A percentile compares a stretch with the other conserved stretches of the same genome.
These are phyloP conservation scores for Cyclotella atomus DNA, from an alignment of 108 stramenopile species.

Conservation along the genomic window DNA sequence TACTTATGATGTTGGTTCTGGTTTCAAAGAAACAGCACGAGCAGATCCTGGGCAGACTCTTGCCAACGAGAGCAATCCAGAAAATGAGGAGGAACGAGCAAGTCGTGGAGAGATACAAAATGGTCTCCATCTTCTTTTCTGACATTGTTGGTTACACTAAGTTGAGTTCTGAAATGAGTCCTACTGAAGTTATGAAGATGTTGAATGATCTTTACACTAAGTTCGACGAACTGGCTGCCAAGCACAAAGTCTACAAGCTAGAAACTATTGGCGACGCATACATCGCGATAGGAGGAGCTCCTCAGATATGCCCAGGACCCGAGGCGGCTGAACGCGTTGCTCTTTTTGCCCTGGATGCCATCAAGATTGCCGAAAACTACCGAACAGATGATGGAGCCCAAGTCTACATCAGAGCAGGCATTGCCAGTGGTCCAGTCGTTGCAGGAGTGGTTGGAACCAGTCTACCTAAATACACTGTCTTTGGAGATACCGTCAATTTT, in stretches of 20 bases:
- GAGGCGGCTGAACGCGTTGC: constrained; percentile 48
- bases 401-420: constrained; percentile 50
- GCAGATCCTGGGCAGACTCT: constrained; percentile 23
- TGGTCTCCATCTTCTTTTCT: constrained; percentile 30
- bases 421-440: constrained; percentile 54
- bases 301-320: constrained; percentile 26
- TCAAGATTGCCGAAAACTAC: constrained; percentile 30
- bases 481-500: constrained; percentile 66
- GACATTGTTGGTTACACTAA: constrained; percentile 41
- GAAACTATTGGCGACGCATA: constrained; percentile 70
- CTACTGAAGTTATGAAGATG: constrained; percentile 43
- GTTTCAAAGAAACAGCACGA: constrained; percentile 36
- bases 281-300: constrained; percentile 40
- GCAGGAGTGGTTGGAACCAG: constrained; percentile 59
- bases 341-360: constrained; percentile 50
- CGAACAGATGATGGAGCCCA: constrained; percentile 22
- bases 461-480: constrained; percentile 56
- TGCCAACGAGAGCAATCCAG: constrained; percentile 35
- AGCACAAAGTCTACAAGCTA: constrained; percentile 55
- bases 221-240: constrained; percentile 40
- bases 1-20: constrained; percentile 34
- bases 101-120: constrained; percentile 45
- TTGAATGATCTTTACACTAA: constrained; percentile 56
- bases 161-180: constrained; percentile 11
- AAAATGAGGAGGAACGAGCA: constrained; percentile 40